A percentile compares a stretch with the other conserved stretches of the same genome.
Evolutionary conservation across 2,329 filamentous ascomycete genomes (phyloP).

Genomic region (Pseudogymnoascus sp.): DNA sequence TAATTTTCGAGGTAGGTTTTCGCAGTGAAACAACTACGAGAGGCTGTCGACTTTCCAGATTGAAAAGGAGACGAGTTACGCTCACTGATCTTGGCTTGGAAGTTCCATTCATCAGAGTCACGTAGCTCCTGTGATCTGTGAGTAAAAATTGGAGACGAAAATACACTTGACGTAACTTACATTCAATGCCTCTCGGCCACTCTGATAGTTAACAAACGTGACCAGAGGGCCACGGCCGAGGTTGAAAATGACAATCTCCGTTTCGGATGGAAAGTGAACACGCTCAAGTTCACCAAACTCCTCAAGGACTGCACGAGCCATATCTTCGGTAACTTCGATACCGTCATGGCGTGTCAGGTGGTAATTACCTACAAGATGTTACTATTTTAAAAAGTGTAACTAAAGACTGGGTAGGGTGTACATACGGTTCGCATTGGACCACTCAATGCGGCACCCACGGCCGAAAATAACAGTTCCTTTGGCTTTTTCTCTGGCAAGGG

Average conservation of each 20-base stretch:
- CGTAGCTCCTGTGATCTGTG: conserved; percentile 19
- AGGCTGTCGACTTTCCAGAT: background rate
- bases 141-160: background rate
- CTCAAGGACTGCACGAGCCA: conserved; percentile 37
- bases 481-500: conserved; percentile 38
- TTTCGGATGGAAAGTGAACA: conserved; percentile 17
- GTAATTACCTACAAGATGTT: conserved; percentile 37
- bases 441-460: conserved; percentile 51
- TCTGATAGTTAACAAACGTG: conserved; percentile 43
- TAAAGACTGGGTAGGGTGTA: conserved; percentile 8
- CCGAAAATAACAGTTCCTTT: conserved; percentile 43
- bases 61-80: background rate
- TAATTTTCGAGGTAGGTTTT: conserved; percentile 29
- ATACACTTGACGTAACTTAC: conserved; percentile 29
- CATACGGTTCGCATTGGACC: conserved; percentile 50
- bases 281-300: conserved; percentile 36
- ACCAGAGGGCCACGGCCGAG: conserved; percentile 36
- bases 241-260: conserved; percentile 23
- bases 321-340: conserved; percentile 31
- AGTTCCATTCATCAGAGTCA: conserved; percentile 18
- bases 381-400: background rate
- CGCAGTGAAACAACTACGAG: background rate
- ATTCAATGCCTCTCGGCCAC: conserved; percentile 39
- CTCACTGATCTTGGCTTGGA: conserved; percentile 15
- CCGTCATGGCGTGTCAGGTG: conserved; percentile 37